Base-by-base conservation (phyloP, 768 basidiomycete genomes). In the Amanita exitialis region DNA sequence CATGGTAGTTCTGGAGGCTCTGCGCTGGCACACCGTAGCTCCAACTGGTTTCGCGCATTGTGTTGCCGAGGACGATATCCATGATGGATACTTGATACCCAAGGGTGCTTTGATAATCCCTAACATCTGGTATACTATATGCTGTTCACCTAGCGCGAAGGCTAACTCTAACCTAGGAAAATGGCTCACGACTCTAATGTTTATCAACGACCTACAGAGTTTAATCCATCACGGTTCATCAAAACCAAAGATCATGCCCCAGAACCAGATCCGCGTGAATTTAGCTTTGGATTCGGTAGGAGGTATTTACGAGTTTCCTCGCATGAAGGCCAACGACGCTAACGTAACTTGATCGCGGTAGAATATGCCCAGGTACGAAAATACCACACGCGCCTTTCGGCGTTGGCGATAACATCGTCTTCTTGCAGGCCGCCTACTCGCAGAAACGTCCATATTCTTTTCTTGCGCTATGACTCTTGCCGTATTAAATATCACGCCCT, bases 281-380 rank as follows among this genome's bases (percentile, higher is more conserved):
- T 72, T 32, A 73, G 69, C 48, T 82, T 79, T 52, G 79, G 79
- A 3, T 81, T 78, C 42, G 79, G 77, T 28, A 62, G 79, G 57
- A 71, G 79, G 69, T 32, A 32, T 10, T 32, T 62, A 38, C 42
- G 56, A 44, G 20, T 41, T 34, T 25, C 38, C 25, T 18, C 16
- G 25, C 48, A 41, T 18, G 16, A 28, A 44, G n/a, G 28, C n/a
- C 25, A 39, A 44, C 21, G 20, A n/a, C 13, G 16, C 10, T 47
- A 3, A 23, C 16, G 10, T 15, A 18, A 20, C 23, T 21, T 30
- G 2, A 20, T 23, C 20, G 27, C 8, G 12, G n/a, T 21, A 66
- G 68, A 56, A 69, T 69, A 21, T 68, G 66, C 52, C 67, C 69
- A 47, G 67, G 68, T 66, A 51, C 27, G 42, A 8, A 12, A 36